Base-by-base conservation (phyloP, 345 rosid genomes). In the Salix suchowensis region DNA sequence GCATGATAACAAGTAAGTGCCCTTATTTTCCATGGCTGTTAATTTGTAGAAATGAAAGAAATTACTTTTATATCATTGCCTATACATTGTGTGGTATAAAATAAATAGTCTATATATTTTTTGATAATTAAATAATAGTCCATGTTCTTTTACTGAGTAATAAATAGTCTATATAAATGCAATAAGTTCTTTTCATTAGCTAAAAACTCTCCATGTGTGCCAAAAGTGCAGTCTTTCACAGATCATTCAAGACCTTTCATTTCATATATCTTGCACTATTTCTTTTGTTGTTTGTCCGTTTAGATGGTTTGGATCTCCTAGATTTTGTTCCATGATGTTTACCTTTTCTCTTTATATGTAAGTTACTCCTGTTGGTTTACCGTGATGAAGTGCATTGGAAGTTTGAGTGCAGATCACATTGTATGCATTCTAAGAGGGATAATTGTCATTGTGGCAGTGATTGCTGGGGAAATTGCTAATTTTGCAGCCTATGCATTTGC, bases 401-500 rank as follows among this genome's bases (percentile, higher is more conserved):
- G 28, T 50, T 68, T 32, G 30, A 54, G 23, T 16, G 42, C 39
- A 26, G 42, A 19, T 58, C 28, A 8, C 50, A 69, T 19, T 65
- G 23, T 12, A 3, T 54, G 61, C 61, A 60, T 67, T 75, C 80
- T 86, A 74, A 86, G 52, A 54, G 50, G 40, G 36, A 30, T 70
- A 26, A n/a, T 76, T 78, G 26, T 76, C 61, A 21, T 67, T 67
- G 23, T 64, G 70, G 72, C 82, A 74, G 82, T 79, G 82, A 70
- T 74, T 62, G 74, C 74, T n/a, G 82, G 78, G 40, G 82, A 79
- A 64, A 69, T 79, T 40, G 82, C 82, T 64, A 79, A 74, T 55
- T 79, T 79, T 67, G 74, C 82, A 34, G 82, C 82, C 37, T 79
- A 79, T 74, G 82, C 78, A 64, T 79, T 79, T 69, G 82, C 82